Conservation (phyloP, 495 filamentous ascomycete genomes). For the Chaetomium fimeti region DNA sequence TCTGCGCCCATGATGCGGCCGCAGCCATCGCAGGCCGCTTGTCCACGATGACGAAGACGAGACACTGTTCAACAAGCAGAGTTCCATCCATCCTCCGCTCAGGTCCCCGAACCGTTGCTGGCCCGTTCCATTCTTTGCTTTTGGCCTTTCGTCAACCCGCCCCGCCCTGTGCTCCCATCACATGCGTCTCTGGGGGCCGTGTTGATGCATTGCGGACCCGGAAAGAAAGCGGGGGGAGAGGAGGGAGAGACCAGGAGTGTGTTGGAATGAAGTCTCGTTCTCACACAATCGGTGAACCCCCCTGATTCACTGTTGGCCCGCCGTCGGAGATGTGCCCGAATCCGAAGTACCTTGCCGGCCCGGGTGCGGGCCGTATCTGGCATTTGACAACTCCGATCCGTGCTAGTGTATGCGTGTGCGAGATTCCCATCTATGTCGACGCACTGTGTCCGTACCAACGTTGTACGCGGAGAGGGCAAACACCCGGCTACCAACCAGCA, state of each 20-base stretch:
- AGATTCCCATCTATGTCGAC: not conserved
- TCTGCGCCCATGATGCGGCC: slow-evolving; percentile 2
- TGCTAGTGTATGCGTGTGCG: not conserved
- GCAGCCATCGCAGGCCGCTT: not conserved
- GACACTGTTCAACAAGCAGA: slow-evolving; percentile 5
- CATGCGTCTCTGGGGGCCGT: not conserved
- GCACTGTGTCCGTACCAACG: not conserved
- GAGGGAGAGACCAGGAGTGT: not conserved
- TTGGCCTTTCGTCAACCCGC: slow-evolving; percentile 12
- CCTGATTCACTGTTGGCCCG: not conserved
- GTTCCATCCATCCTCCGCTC: not conserved
- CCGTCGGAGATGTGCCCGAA: not conserved
- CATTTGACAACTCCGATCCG: slow-evolving; percentile 7
- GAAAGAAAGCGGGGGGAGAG: not conserved
- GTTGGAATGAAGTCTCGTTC: slow-evolving; percentile 4
- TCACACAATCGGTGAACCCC: not conserved
- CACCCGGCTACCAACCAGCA: slow-evolving; percentile 14
- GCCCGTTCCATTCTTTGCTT: slow-evolving; percentile 9
- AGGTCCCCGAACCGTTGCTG: slow-evolving; percentile 20
- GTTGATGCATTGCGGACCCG: not conserved
- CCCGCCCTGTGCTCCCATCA: slow-evolving; percentile 16
- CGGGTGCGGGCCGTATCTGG: slow-evolving; percentile 9
- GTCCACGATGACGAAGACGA: not conserved
- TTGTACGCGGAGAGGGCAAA: slow-evolving; percentile 9
- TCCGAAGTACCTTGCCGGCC: not conserved